Base-by-base conservation (phyloP, 768 basidiomycete genomes). In the Tricholoma hemisulphureum region DNA sequence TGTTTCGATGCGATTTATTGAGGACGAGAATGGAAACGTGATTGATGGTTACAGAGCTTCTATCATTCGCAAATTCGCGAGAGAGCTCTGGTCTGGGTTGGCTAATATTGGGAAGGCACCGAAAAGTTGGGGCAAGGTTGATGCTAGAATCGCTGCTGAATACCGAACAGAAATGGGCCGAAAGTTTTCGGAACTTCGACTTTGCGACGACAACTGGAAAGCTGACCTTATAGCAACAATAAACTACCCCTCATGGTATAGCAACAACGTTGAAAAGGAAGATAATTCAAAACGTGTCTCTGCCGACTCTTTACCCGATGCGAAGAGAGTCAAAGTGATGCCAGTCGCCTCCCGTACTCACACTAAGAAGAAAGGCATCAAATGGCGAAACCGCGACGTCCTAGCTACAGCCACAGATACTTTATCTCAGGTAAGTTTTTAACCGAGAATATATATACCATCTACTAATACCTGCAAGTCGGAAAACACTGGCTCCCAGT, bases 191-290 rank as follows among this genome's bases (percentile, higher is more conserved):
- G 41, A 55, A 31, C 51, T 62, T 18, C 46, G 48, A 24, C 55
- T 58, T 24, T 59, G 61, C 32, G 58, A 62, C 16, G 54, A 51
- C 4, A 46, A 58, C 34, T 62, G 61, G 61, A 62, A 59, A 46
- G 61, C 32, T 14, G 10, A 48, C 29, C 46, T 43, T 21, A 16
- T 62, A 1, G 54, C 52, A 11, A 58, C 49, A 7, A 21, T 32
- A 4, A 56, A 21, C 21, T 61, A 58, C 51, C 49, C 57, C 18
- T 35, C 49, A 20, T 58, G 57, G 54, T n/a, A n/a, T n/a, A n/a
- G n/a, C n/a, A n/a, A n/a, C n/a, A n/a, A n/a, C n/a, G n/a, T n/a
- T n/a, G 32, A 34, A 13, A 34, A 34, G 32, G 32, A 34, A 34
- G 32, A 34, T 10, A 34, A 34, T 13, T 2, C 10, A 34, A 34